These are phyloP conservation scores for Aechmea fasciata DNA, from an alignment of 176 grass and related monocot species.

Conservation along the genomic window DNA sequence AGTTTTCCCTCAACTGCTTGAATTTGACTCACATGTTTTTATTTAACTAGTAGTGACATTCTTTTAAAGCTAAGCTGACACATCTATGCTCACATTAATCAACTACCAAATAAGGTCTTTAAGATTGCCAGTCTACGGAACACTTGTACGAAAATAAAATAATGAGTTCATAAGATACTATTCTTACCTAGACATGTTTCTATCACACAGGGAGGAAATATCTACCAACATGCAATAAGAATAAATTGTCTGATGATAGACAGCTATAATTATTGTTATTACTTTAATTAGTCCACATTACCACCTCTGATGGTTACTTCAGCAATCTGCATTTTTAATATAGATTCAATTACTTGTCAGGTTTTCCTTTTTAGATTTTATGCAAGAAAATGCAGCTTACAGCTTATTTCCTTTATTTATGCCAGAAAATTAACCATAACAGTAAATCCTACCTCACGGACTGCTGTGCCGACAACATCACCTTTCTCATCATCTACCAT, in stretches of 20 bases:
- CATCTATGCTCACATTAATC: too few species aligned
- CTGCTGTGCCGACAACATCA: conserved; percentile 74
- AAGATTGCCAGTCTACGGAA: too few species aligned
- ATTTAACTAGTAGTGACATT: too few species aligned
- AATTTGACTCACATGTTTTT: too few species aligned
- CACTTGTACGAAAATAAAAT: too few species aligned
- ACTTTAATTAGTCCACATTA: not conserved
- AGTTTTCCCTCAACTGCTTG: too few species aligned
- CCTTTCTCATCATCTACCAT: conserved; percentile 90
- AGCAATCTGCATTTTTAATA: not conserved
- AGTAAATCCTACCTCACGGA: conserved; percentile 59
- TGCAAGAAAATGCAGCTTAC: not conserved
- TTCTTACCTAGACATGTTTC: too few species aligned
- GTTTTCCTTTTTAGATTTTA: not conserved
- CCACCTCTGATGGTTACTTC: not conserved
- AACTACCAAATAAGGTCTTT: too few species aligned
- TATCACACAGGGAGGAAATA: not conserved
- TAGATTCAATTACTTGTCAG: not conserved
- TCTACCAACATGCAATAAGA: not conserved
- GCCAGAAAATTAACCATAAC: not conserved
- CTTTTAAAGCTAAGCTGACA: too few species aligned
- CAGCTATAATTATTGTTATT: not conserved
- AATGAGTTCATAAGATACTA: too few species aligned
- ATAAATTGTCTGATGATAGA: not conserved
- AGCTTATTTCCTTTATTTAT: not conserved